phyloP scores from a whole-genome alignment of 1,284 basidiomycete species.

The Rhodotorula sp. region DNA sequence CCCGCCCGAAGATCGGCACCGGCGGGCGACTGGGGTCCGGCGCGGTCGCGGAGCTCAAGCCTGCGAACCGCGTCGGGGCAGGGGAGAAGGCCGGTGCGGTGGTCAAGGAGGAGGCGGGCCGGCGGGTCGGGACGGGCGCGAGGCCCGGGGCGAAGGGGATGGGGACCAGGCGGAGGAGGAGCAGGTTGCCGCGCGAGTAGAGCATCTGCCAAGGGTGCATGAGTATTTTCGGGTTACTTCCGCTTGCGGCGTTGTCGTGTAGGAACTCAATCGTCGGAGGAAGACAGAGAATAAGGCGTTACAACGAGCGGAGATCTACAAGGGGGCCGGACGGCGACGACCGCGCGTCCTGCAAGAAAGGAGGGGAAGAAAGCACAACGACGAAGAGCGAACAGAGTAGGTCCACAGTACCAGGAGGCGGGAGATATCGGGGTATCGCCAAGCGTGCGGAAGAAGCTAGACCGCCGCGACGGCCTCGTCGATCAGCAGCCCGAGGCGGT shows the following conservation, averaged over 20 bases:
- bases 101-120: conserved; percentile 24
- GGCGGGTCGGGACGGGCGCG: conserved; percentile 30
- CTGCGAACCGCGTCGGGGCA: conserved; percentile 2
- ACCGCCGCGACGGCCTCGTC: conserved; percentile 13
- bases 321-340: not conserved
- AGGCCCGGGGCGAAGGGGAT: conserved; percentile 30
- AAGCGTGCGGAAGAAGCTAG: not conserved
- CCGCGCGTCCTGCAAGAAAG: not conserved
- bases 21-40: conserved; percentile 14
- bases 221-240: too few relatives aligned
- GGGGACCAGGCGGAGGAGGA: not conserved
- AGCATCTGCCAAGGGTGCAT: too few relatives aligned
- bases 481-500: conserved; percentile 14
- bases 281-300: not conserved
- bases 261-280: too few relatives aligned
- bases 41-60: not conserved
- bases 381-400: not conserved
- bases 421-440: not conserved
- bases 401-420: not conserved
- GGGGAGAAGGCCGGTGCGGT: conserved; percentile 23
- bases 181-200: not conserved
- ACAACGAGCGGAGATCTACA: not conserved
- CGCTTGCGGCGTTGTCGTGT: too few relatives aligned
- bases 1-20: conserved; percentile 23
- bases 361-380: not conserved